Conservation (phyloP, 768 basidiomycete genomes). For the Psilocybe tampanensis region DNA sequence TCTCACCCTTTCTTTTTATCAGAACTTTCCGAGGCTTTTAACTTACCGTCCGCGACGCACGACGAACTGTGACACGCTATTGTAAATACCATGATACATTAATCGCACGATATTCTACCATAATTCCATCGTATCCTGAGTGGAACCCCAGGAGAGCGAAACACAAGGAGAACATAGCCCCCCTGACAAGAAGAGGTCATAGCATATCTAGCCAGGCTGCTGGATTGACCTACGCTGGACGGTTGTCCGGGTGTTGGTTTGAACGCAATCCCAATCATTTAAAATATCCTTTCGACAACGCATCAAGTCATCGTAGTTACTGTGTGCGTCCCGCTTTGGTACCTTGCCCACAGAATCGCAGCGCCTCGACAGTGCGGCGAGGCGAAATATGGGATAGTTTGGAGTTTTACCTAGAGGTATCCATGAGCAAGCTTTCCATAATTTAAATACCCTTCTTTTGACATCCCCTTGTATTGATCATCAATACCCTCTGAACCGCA, state of each 20-base stretch:
- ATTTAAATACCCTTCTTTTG: slow-evolving; percentile 6
- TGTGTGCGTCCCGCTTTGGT: neutral
- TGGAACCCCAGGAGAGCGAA: neutral
- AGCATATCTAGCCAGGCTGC: neutral
- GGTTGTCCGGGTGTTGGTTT: neutral
- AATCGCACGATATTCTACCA: slow-evolving; percentile 20
- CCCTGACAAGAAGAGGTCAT: neutral
- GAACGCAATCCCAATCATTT: neutral
- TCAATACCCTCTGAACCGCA: neutral
- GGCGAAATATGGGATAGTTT: neutral
- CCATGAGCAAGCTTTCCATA: neutral
- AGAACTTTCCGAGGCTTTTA: slow-evolving; percentile 63
- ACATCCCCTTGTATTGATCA: neutral
- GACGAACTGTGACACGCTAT: slow-evolving; percentile 44
- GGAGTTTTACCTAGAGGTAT: neutral
- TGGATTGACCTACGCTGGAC: neutral
- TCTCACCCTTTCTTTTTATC: slow-evolving; percentile 4
- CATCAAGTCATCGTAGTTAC: neutral
- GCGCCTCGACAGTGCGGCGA: neutral
- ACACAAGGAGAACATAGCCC: neutral
- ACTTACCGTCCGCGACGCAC: slow-evolving; percentile 36
- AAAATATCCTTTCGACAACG: neutral
- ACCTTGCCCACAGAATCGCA: neutral
- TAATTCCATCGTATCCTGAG: slow-evolving; percentile 11
- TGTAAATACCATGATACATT: slow-evolving; percentile 19